Evolutionary conservation across 2,329 filamentous ascomycete genomes (phyloP).

Genomic region (Botrytis fabae): DNA sequence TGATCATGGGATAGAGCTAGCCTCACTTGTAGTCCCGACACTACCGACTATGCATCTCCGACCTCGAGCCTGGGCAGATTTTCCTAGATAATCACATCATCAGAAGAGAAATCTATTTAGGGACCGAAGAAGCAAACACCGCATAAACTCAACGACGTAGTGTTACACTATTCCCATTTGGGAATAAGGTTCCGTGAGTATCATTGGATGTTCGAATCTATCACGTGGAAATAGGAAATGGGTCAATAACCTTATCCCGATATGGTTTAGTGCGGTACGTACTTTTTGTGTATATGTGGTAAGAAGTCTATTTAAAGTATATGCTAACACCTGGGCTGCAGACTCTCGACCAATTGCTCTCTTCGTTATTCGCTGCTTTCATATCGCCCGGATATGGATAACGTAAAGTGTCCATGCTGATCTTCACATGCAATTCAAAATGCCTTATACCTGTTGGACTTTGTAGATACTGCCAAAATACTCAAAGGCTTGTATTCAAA

Average conservation of each 20-base stretch:
- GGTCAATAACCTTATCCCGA: not conserved
- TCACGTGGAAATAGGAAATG: not conserved
- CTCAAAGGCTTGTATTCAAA: not conserved
- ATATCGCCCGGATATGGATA: not conserved
- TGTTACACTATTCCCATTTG: not conserved
- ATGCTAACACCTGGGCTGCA: not conserved
- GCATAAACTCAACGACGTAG: not conserved
- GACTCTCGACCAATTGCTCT: not conserved
- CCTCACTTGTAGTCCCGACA: not conserved
- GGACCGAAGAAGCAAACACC: not conserved
- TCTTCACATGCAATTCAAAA: not conserved
- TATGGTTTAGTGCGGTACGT: not conserved
- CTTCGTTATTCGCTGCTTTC: not conserved
- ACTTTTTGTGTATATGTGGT: not conserved
- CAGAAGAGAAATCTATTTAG: not conserved
- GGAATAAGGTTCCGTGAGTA: not conserved
- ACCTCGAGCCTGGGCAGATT: not conserved
- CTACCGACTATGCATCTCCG: not conserved
- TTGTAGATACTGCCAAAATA: not conserved
- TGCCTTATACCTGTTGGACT: not conserved
- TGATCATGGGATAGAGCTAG: not conserved
- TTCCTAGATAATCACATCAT: not conserved
- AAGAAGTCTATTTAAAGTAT: not conserved
- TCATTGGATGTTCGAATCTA: not conserved
- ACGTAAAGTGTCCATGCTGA: not conserved